Percentiles rank a stretch among this genome's conserved stretches.
Evolutionary conservation across 2,329 filamentous ascomycete genomes (phyloP).

Genomic region (Fusarium vanettenii): DNA sequence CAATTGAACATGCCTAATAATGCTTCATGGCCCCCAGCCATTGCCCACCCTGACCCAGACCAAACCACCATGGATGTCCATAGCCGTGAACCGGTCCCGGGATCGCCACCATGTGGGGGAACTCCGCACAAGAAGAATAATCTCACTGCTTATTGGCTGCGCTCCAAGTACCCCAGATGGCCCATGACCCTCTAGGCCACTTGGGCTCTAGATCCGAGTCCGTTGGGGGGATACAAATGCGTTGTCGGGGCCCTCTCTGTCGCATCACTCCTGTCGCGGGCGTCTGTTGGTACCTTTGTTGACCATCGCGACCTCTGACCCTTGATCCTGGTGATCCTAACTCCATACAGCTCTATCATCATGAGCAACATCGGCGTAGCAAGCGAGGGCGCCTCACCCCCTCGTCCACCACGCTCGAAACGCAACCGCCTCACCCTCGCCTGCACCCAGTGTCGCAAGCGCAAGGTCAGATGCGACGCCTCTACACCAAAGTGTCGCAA

Average conservation of each 20-base stretch:
- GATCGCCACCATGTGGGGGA: conserved; percentile 26
- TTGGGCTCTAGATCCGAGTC: conserved; percentile 5
- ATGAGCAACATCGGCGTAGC: conserved; percentile 4
- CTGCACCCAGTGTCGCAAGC: conserved; percentile 35
- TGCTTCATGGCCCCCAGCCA: too few species aligned
- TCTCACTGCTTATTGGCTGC: conserved; percentile 3
- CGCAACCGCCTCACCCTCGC: conserved; percentile 31
- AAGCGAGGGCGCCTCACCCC: conserved; percentile 9
- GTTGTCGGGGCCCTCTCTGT: conserved; percentile 12
- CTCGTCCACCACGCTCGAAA: conserved; percentile 26
- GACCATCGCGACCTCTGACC: not conserved
- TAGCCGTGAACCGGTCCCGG: conserved; percentile 17
- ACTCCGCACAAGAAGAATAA: not conserved
- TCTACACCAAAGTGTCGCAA: conserved; percentile 39
- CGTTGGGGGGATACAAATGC: conserved; percentile 31
- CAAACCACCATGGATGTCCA: not conserved
- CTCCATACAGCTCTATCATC: not conserved
- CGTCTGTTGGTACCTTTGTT: not conserved
- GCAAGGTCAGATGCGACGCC: conserved; percentile 39
- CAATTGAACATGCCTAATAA: too few species aligned
- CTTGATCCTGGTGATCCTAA: conserved; percentile 1
- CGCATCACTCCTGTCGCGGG: not conserved
- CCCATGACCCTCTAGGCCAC: not conserved
- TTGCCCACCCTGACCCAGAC: too few species aligned
- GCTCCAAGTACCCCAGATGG: conserved; percentile 13